Evolutionary conservation across 805 yeast species (phyloP).

Genomic region (Komagataella pseudopastoris): DNA sequence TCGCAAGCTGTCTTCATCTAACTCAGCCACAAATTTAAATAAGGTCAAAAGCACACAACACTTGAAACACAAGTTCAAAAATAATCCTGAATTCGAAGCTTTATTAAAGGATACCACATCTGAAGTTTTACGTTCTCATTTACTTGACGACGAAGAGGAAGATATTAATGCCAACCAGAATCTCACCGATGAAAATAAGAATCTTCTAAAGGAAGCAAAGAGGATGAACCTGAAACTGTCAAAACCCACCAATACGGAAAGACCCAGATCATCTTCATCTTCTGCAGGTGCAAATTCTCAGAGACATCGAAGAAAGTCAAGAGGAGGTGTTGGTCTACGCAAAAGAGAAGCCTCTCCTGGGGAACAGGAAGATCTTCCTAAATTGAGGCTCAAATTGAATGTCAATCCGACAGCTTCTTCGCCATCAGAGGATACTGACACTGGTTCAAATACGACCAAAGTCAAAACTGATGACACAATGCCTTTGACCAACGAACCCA

Average conservation of each 20-base stretch:
- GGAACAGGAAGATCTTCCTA: background rate
- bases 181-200: background rate
- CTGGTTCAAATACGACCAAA: background rate
- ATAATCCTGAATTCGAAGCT: slow-evolving; percentile 4
- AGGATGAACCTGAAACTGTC: background rate
- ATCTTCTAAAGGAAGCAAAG: background rate
- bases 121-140: slow-evolving; percentile 20
- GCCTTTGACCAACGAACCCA: background rate
- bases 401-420: background rate
- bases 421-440: background rate
- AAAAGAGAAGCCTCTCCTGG: background rate
- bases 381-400: background rate
- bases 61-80: slow-evolving; percentile 4
- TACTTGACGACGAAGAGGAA: slow-evolving; percentile 23
- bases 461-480: background rate
- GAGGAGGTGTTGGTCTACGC: slow-evolving; percentile 14
- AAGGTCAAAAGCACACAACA: slow-evolving; percentile 2
- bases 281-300: background rate
- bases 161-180: background rate
- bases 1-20: background rate
- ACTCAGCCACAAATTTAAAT: background rate
- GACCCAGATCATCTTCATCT: background rate
- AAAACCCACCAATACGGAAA: background rate
- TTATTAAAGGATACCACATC: slow-evolving; percentile 20
- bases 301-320: slow-evolving; percentile 13